A percentile compares a stretch with the other conserved stretches of the same genome.
Evolutionary conservation across 768 basidiomycete species (phyloP).

Genomic region (Tulasnella sp.): DNA sequence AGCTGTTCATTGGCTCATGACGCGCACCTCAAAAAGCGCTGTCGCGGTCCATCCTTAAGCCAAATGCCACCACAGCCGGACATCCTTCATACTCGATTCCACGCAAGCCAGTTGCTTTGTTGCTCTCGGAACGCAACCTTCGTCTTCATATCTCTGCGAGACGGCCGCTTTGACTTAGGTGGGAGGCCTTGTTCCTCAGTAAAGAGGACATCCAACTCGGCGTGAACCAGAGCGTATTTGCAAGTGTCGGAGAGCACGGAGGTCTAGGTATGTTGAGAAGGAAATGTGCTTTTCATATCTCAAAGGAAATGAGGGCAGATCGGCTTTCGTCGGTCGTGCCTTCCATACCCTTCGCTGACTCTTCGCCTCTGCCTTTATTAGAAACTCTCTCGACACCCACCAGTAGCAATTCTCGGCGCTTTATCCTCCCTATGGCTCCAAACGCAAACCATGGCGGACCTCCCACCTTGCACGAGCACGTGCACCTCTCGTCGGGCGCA

Average conservation of each 20-base stretch:
- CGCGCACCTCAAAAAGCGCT: no score
- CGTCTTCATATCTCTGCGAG: constrained; percentile 84
- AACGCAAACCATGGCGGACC: constrained; percentile 88
- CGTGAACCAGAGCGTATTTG: no score
- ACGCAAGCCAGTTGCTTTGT: no score
- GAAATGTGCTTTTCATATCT: not conserved
- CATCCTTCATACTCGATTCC: no score
- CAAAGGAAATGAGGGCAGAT: no score
- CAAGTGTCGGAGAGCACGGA: constrained; percentile 91
- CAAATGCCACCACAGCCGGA: no score
- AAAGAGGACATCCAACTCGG: no score
- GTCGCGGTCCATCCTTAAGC: no score
- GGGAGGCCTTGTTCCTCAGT: no score
- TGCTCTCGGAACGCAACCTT: no score
- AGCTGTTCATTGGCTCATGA: no score
- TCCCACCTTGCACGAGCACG: constrained; percentile 83
- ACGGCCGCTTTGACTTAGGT: no score
- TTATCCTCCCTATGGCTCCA: constrained; percentile 97
- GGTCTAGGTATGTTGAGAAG: constrained; percentile 69
- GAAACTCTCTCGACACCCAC: constrained; percentile 85
- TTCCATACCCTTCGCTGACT: not conserved
- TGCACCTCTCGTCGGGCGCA: constrained; percentile 41
- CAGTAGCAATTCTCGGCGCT: constrained; percentile 92
- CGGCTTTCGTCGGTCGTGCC: constrained; percentile 1
- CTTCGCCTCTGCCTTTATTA: constrained; percentile 29